phyloP scores from a whole-genome alignment of 1,284 basidiomycete genomes.

The Papiliotrema flavescens region DNA sequence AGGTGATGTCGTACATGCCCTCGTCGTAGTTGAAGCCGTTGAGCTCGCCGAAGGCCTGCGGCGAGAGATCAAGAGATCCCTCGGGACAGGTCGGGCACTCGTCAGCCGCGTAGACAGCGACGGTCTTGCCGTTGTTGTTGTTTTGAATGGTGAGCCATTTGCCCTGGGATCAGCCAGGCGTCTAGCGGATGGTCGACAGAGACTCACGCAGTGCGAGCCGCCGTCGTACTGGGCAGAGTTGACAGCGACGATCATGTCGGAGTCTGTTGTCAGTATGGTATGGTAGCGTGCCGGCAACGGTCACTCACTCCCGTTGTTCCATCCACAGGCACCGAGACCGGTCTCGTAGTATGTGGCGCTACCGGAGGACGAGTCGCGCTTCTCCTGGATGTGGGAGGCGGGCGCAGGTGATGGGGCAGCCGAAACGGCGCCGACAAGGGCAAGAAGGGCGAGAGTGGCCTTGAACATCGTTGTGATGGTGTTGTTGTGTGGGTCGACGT shows the following conservation, averaged over 20 bases:
- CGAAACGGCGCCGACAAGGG: neutral
- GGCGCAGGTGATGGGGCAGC: neutral
- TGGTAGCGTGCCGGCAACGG: neutral
- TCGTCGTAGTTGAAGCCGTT: conserved; percentile 10
- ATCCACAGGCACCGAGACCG: conserved; percentile 42
- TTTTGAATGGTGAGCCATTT: conserved; percentile 62
- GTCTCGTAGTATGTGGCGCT: conserved; percentile 42
- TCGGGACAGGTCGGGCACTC: conserved; percentile 49
- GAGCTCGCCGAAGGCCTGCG: conserved; percentile 43
- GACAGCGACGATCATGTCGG: conserved; percentile 41
- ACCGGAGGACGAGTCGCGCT: conserved; percentile 8
- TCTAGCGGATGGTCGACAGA: no score
- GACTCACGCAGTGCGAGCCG: conserved; percentile 54
- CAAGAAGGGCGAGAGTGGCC: neutral
- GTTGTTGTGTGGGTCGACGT: neutral
- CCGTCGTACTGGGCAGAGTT: conserved; percentile 50
- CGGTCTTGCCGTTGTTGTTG: conserved; percentile 55
- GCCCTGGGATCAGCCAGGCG: neutral
- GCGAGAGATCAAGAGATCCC: conserved; percentile 51
- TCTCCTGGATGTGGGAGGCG: conserved; percentile 6
- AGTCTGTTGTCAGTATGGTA: neutral
- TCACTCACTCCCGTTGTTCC: conserved; percentile 29
- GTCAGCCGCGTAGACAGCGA: conserved; percentile 61
- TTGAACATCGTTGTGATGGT: neutral
- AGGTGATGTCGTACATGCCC: conserved; percentile 3